Percentiles rank a stretch among this genome's conserved stretches.
Conservation (phyloP, 345 rosid species). For the Xanthoceras sorbifolium region DNA sequence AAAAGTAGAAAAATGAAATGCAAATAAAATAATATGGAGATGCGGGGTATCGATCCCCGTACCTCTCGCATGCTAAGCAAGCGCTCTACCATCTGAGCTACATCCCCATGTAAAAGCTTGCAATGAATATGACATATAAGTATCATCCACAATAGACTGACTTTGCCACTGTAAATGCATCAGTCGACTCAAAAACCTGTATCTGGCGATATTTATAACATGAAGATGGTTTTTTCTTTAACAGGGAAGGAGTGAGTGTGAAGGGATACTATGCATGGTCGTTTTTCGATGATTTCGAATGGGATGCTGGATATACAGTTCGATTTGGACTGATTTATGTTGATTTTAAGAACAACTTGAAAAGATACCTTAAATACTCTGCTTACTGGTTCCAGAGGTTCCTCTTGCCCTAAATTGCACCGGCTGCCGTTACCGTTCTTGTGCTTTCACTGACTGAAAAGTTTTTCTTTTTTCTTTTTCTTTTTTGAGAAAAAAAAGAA, state of each 20-base stretch:
- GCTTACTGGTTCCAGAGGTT: slow-evolving; percentile 46
- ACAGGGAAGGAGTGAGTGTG: slow-evolving; percentile 39
- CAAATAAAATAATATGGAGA: too few relatives aligned
- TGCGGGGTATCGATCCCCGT: slow-evolving; percentile 87
- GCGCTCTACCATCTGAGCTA: slow-evolving; percentile 30
- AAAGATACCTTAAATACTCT: slow-evolving; percentile 43
- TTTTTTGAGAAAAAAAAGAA: too few relatives aligned
- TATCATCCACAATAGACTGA: too few relatives aligned
- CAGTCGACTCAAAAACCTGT: too few relatives aligned
- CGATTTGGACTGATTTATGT: slow-evolving; percentile 45
- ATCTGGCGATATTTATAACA: too few relatives aligned
- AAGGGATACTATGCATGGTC: slow-evolving; percentile 33
- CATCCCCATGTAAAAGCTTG: too few relatives aligned
- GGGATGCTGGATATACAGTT: slow-evolving; percentile 41
- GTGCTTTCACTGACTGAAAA: background rate
- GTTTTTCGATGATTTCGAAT: slow-evolving; percentile 44
- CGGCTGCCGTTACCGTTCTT: too few relatives aligned
- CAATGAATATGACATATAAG: too few relatives aligned
- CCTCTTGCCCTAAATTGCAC: too few relatives aligned
- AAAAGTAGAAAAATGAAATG: too few relatives aligned
- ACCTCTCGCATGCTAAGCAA: slow-evolving; percentile 83
- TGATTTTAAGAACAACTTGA: slow-evolving; percentile 40
- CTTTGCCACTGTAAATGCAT: too few relatives aligned
- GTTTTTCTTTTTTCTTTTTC: too few relatives aligned
- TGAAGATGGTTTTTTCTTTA: background rate